Evolutionary conservation across 768 basidiomycete species (phyloP).

Genomic region (Hygrocybe coccinea): DNA sequence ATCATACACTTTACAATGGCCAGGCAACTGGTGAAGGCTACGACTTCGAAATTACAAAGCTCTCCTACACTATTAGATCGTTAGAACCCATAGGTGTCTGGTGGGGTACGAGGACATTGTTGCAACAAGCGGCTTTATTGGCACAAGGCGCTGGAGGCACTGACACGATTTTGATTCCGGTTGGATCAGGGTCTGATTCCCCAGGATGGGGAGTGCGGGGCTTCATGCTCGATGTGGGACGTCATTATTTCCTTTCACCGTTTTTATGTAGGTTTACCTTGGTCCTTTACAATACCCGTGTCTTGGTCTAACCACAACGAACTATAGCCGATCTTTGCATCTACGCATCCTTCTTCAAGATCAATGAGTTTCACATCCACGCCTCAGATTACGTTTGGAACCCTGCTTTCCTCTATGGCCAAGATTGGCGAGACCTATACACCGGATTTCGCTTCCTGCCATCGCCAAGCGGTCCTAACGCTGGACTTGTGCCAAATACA

Average conservation of each 20-base stretch:
- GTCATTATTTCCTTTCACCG: conserved; percentile 39
- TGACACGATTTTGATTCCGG: conserved; percentile 25
- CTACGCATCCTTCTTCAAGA: conserved; percentile 43
- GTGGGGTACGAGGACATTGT: conserved; percentile 43
- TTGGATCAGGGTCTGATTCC: conserved; percentile 33
- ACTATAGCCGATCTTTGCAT: conserved; percentile 38
- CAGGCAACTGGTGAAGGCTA: conserved; percentile 36
- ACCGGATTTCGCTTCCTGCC: conserved; percentile 41
- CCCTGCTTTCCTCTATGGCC: conserved; percentile 33
- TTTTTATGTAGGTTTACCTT: conserved; percentile 31
- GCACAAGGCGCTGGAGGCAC: conserved; percentile 12
- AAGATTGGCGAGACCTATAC: conserved; percentile 38
- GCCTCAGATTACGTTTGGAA: conserved; percentile 43
- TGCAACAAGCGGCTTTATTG: conserved; percentile 36
- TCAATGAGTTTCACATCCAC: conserved; percentile 42
- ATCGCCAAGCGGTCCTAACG: conserved; percentile 27
- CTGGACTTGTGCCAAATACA: conserved; percentile 31
- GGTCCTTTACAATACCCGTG: neutral
- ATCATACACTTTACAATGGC: conserved; percentile 36
- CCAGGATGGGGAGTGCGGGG: conserved; percentile 44
- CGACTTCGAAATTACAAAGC: conserved; percentile 28
- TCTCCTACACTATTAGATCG: conserved; percentile 30
- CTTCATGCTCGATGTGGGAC: conserved; percentile 44
- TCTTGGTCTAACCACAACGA: neutral
- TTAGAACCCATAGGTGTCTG: conserved; percentile 34